These are phyloP conservation scores for Talaromyces sp. DNA, from an alignment of 2,329 filamentous ascomycete species.

Conservation along the genomic window DNA sequence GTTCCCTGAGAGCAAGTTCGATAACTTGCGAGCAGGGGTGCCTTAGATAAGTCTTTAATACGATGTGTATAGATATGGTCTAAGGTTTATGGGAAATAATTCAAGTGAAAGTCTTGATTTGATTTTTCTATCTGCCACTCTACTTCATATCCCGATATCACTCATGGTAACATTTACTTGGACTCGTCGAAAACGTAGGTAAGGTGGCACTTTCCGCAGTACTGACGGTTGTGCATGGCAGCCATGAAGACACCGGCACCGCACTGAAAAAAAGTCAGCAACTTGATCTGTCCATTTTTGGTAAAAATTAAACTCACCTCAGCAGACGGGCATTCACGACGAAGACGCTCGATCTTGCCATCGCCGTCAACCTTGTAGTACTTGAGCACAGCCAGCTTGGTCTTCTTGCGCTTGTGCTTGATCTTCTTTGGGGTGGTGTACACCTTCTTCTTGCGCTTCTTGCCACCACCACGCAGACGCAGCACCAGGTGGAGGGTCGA, in stretches of 20 bases:
- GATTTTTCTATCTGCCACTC: slow-evolving; percentile 8
- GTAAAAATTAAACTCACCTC: slow-evolving; percentile 57
- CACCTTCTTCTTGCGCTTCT: slow-evolving; percentile 99
- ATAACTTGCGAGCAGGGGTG: slow-evolving; percentile 31
- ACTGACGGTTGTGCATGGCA: slow-evolving; percentile 99
- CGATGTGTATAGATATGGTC: too few species aligned
- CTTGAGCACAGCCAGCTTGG: slow-evolving; percentile 99
- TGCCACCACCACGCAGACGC: slow-evolving; percentile 94
- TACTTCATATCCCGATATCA: slow-evolving; percentile 3
- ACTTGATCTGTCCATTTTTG: not conserved
- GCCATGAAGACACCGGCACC: slow-evolving; percentile 99
- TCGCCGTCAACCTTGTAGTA: slow-evolving; percentile 99
- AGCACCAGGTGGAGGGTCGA: slow-evolving; percentile 96
- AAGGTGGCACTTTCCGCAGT: slow-evolving; percentile 72
- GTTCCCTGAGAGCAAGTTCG: slow-evolving; percentile 37
- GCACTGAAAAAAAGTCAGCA: slow-evolving; percentile 55
- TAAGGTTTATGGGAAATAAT: not conserved
- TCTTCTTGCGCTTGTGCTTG: slow-evolving; percentile 99
- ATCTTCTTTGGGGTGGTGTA: slow-evolving; percentile 99
- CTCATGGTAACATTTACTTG: slow-evolving; percentile 39
- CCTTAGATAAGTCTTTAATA: too few species aligned
- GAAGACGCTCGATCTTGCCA: slow-evolving; percentile 98
- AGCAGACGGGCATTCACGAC: slow-evolving; percentile 91
- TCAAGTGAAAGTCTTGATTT: slow-evolving; percentile 6
- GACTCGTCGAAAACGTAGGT: slow-evolving; percentile 67